Evolutionary conservation across 352 stramenopile species (phyloP), one percentile per base, ranked within the genome.

Genomic region (Pythium phragmiticola): DNA sequence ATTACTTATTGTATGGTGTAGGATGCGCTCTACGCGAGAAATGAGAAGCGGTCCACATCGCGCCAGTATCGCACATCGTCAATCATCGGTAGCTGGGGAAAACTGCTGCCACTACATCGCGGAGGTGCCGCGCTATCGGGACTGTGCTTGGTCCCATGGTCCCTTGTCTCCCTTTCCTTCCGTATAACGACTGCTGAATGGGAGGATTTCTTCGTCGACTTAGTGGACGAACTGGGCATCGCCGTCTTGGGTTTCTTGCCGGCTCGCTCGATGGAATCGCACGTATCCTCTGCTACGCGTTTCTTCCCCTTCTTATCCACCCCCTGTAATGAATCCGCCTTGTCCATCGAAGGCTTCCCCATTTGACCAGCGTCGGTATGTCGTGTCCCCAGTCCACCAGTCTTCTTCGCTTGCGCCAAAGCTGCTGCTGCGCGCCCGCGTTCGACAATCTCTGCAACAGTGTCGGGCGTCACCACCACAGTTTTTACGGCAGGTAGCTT

Each of bases 1-100:
- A 34, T 51, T 34, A 14, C 12, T 33, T n/a, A 14, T n/a, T 33
- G 7, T 34, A 7, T n/a, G 34, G 28, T 3, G 26, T 6, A 7
- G 21, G 21, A 21, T 21, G 21, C 26, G 34, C 19, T 13, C 9
- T 34, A 72, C 0, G 66, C 48, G 1, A 73, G 37, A 28, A 69
- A 69, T 1, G 60, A 57, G 26, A 73, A 73, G 8, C 66, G 60
- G 41, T 73, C 66, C 21, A 73, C 66, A 17, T 73, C 60, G 28
- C n/a, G 41, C 66, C 66, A 73, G 45, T 69, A 73, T 23, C 52
- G 21, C 21, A 59, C 66, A 48, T 69, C 66, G 4, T 62, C 42
- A 7, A 69, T 47, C 43, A 60, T 57, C 4, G 66, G 60, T 2
- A 60, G 49, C 23, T 34, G 11, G 7, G 39, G 13, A 16, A 19